phyloP scores from a whole-genome alignment of 2,329 filamentous ascomycete genomes.

The Trichoderma guizhouense region DNA sequence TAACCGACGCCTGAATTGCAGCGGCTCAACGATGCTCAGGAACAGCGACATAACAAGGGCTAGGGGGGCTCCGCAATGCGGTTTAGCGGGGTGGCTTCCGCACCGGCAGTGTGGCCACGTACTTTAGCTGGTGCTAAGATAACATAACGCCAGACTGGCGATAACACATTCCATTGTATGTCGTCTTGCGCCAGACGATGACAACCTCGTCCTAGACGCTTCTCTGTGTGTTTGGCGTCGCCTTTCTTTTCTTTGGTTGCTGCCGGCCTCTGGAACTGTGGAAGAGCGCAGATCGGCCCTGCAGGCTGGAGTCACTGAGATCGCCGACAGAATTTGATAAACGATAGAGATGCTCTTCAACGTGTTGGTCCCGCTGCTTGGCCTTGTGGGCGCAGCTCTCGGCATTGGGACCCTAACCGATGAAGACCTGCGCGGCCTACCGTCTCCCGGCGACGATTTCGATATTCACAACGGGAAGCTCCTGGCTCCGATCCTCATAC shows the following conservation, averaged over 20 bases:
- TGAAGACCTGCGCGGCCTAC: conserved; percentile 66
- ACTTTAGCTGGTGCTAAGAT: conserved; percentile 8
- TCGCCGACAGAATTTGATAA: background rate
- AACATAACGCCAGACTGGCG: background rate
- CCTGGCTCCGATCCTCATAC: conserved; percentile 80
- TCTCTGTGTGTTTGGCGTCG: background rate
- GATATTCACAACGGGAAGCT: conserved; percentile 72
- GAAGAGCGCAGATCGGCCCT: background rate
- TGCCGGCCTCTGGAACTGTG: background rate
- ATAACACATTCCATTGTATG: background rate
- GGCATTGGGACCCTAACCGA: conserved; percentile 64
- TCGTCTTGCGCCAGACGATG: background rate
- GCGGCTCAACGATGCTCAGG: background rate
- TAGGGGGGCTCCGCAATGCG: conserved; percentile 2
- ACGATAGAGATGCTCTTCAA: conserved; percentile 17
- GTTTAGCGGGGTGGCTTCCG: conserved; percentile 9
- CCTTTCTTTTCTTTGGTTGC: background rate
- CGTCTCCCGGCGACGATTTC: conserved; percentile 71
- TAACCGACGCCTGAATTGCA: background rate
- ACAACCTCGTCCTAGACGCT: background rate
- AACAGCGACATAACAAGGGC: background rate
- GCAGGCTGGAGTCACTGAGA: background rate
- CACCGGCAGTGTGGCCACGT: conserved; percentile 9
- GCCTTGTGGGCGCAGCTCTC: conserved; percentile 26
- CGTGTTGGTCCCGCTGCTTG: conserved; percentile 12